Percentiles rank a stretch among this genome's conserved stretches.
Conservation (phyloP, 164 flowering plant genomes). For the Hamamelis virginiana region DNA sequence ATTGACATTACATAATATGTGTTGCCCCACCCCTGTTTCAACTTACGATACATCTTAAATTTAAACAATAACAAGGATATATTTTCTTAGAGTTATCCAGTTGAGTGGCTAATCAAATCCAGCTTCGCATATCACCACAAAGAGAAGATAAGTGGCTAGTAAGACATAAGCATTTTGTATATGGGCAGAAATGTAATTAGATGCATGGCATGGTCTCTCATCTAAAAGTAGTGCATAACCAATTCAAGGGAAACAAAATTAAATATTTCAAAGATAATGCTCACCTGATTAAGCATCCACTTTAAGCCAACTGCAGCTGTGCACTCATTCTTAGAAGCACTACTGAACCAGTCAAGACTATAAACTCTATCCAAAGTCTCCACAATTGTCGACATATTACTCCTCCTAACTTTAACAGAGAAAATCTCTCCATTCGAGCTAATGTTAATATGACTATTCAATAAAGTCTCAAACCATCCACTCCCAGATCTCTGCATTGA, state of each 20-base stretch:
- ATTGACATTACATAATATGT: too few relatives aligned
- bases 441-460: slow-evolving; percentile 64
- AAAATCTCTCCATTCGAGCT: slow-evolving; percentile 79
- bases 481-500: slow-evolving; percentile 79
- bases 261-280: not conserved
- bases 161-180: too few relatives aligned
- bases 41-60: too few relatives aligned
- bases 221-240: not conserved
- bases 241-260: too few relatives aligned
- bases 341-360: slow-evolving; percentile 56
- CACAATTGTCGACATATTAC: slow-evolving; percentile 46
- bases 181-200: too few relatives aligned
- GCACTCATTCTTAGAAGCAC: slow-evolving; percentile 76
- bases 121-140: too few relatives aligned
- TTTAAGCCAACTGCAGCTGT: slow-evolving; percentile 77
- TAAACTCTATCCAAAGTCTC: slow-evolving; percentile 61
- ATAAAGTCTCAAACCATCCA: slow-evolving; percentile 79
- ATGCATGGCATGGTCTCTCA: too few relatives aligned
- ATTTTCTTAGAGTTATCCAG: too few relatives aligned
- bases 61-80: too few relatives aligned
- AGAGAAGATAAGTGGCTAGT: too few relatives aligned
- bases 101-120: too few relatives aligned
- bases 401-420: slow-evolving; percentile 58
- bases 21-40: too few relatives aligned
- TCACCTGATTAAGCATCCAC: slow-evolving; percentile 87